A percentile compares a stretch with the other conserved stretches of the same genome.
Evolutionary conservation across 306 rosid genomes (phyloP).

Genomic region (Mimosa bimucronata): DNA sequence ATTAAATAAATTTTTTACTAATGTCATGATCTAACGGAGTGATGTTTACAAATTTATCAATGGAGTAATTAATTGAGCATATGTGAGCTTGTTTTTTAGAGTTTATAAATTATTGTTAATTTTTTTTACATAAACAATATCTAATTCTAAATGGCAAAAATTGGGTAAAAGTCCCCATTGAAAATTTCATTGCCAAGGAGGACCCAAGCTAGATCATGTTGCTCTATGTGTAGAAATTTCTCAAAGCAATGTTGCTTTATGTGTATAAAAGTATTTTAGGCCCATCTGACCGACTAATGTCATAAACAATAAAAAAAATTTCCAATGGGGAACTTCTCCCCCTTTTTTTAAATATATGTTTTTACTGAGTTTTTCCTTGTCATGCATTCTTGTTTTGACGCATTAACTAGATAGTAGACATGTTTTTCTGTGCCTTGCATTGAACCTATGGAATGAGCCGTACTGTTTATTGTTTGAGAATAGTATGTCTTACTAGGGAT

Average conservation of each 20-base stretch:
- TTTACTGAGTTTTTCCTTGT: too few relatives aligned
- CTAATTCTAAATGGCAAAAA: background rate
- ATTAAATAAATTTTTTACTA: background rate
- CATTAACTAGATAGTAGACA: background rate
- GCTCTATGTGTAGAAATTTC: too few relatives aligned
- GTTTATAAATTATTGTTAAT: background rate
- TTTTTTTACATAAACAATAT: background rate
- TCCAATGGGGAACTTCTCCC: too few relatives aligned
- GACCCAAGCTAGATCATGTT: too few relatives aligned
- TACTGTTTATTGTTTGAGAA: background rate
- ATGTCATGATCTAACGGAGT: background rate
- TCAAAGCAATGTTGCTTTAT: too few relatives aligned
- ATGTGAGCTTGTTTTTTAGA: background rate
- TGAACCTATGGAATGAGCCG: background rate
- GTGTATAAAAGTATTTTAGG: too few relatives aligned
- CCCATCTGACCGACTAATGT: too few relatives aligned
- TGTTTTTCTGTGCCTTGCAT: background rate
- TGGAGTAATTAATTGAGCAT: background rate
- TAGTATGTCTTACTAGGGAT: background rate
- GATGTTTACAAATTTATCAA: background rate
- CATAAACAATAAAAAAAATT: too few relatives aligned
- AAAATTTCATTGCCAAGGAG: too few relatives aligned
- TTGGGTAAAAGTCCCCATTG: too few relatives aligned
- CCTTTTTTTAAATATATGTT: too few relatives aligned
- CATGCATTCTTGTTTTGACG: background rate